Base-by-base conservation (phyloP, 2,329 filamentous ascomycete genomes). In the Colletotrichum lini region DNA sequence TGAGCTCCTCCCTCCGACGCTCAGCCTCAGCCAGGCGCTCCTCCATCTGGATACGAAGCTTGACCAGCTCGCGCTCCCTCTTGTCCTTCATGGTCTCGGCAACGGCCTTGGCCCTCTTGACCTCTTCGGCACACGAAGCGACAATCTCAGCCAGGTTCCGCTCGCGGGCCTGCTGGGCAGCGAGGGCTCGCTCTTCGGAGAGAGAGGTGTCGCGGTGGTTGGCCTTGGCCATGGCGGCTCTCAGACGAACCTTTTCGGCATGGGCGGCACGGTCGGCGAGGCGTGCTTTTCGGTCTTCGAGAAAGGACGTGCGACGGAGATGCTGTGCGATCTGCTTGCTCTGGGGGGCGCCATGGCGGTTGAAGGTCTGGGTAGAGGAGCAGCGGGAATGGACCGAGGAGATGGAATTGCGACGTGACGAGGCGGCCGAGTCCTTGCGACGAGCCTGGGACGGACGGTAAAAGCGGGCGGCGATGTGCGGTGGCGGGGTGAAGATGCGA, bases 131-230 rank as follows among this genome's bases (percentile, higher is more conserved):
- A 78, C 94, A 96, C 72, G 90, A 88, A 59, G 93, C 92, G 4
- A 94, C 93, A 53, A 96, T 95, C 79, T 95, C 93, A 10, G 93
- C 93, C 21, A 96, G 82, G 75, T 95, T 94, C 76, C 92, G 92
- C 82, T 96, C 93, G 69, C 94, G 88, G 1, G 93, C 92, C 74
- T 94, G 89, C 73, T 94, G 91, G 6, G 93, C 94, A 7, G 94
- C 94, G 70, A 95, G 82, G 4, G 93, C 93, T 61, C 92, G 87
- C 80, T 95, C 93, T 79, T 96, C 93, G 54, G 91, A 93, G 65
- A 90, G 87, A 2, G 88, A 90, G 42, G 84, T 89, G 74, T 92
- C 90, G 23, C 88, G 85, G 2, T 91, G 89, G 8, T 90, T 87
- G 3, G 93, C 90, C 81, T 94, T 95, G 71, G 90, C 92, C 68